Base-by-base conservation (phyloP, 345 rosid genomes). In the Noccaea caerulescens region DNA sequence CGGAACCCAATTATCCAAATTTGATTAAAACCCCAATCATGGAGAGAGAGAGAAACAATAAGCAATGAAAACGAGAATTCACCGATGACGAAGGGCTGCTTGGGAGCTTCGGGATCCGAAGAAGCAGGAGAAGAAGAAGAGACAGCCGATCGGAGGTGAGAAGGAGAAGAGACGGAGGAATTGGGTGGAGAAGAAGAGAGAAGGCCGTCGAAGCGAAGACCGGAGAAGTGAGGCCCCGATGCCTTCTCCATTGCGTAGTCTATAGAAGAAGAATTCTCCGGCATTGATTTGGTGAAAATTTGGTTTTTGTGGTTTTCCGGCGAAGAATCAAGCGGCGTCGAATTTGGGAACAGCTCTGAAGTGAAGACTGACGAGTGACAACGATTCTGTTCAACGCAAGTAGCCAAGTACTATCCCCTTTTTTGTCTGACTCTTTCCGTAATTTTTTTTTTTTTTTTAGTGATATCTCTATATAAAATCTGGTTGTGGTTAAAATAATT, bases 191-290 rank as follows among this genome's bases (percentile, higher is more conserved):
- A 79, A 37, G 88, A 81, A 11, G 93, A 83, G 71, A 77, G 81
- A 63, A 84, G 86, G 53, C 87, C 84, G 65, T 91, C 94, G 55
- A 84, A 77, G 46, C 88, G 99, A 41, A 94, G 86, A 65, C 99
- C 96, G 69, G 99, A 91, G 90, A 91, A 94, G 86, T 94, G 99
- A 7, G 96, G 92, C 20, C 97, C 97, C 2, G 89, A 89, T 1
- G 99, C 95, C 74, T 86, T 91, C 87, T 91, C 99, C 97, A 94
- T 94, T 36, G 78, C 93, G 75, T 80, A 86, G 77, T 91, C 98
- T 13, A 89, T 78, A 4, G 86, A 80, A 36, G 50, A 78, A 25
- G 86, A 75, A 62, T 73, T 80, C 68, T 78, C 91, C 80, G 85
- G 82, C 93, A 84, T 66, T 47, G 63, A 0, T 4, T 56, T 75